These are phyloP conservation scores for Cystofilobasidium bisporidii DNA, from an alignment of 768 basidiomycete genomes.

Conservation along the genomic window DNA sequence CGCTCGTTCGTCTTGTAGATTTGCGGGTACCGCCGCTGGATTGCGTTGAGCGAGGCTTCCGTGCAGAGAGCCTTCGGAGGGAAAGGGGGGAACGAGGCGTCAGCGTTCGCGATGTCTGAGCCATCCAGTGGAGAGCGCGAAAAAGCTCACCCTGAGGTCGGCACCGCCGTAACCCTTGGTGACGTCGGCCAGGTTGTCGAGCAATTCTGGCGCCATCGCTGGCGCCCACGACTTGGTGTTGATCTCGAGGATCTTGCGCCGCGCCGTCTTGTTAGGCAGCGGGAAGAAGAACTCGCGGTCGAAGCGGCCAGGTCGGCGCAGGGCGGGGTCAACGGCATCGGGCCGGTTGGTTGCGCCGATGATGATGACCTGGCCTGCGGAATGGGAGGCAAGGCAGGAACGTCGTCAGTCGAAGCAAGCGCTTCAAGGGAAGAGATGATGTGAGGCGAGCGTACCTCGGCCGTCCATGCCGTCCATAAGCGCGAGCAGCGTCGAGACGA, in stretches of 20 bases:
- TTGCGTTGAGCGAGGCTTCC: conserved; percentile 90
- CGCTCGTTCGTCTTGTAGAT: conserved; percentile 88
- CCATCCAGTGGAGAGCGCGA: not conserved
- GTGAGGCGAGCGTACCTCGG: conserved; percentile 46
- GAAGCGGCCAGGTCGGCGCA: conserved; percentile 86
- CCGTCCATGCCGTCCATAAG: conserved; percentile 99
- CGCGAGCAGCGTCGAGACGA: conserved; percentile 88
- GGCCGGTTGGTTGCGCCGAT: conserved; percentile 97
- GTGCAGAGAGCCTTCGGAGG: conserved; percentile 71
- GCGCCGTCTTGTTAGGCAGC: conserved; percentile 68
- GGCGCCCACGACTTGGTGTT: conserved; percentile 86
- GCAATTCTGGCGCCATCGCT: conserved; percentile 53
- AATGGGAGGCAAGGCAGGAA: not conserved
- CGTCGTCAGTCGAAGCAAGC: not conserved
- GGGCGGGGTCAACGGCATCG: conserved; percentile 93
- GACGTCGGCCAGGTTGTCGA: conserved; percentile 65
- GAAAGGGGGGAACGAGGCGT: not conserved
- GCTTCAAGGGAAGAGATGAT: not conserved
- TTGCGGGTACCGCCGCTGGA: conserved; percentile 91
- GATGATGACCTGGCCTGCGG: conserved; percentile 75
- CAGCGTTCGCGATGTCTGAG: not conserved
- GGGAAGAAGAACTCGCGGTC: conserved; percentile 98
- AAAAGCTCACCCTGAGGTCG: conserved; percentile 67
- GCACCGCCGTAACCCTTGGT: conserved; percentile 98
- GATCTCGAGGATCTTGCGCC: conserved; percentile 79